Evolutionary conservation across 2,329 filamentous ascomycete species (phyloP).

Genomic region (Colletotrichum tanaceti): DNA sequence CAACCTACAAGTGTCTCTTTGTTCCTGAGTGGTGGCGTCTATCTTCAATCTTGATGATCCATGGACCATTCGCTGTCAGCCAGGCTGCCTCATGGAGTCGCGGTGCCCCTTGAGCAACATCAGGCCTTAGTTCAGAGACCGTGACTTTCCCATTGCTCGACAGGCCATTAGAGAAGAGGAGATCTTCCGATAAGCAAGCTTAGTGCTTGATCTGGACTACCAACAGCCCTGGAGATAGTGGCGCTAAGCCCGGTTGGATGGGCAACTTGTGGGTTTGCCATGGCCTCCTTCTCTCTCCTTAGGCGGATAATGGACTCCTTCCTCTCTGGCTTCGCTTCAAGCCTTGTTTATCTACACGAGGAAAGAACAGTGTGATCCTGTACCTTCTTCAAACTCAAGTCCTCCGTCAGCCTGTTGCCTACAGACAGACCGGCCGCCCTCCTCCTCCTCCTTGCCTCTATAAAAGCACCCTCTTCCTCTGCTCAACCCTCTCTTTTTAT

Average conservation of each 20-base stretch:
- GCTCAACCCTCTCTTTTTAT: background rate
- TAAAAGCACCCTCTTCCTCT: conserved; percentile 2
- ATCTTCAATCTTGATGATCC: background rate
- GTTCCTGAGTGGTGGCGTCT: no score
- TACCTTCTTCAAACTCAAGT: background rate
- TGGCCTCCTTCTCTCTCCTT: background rate
- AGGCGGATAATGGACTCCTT: background rate
- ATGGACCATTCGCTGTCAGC: background rate
- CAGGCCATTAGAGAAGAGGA: background rate
- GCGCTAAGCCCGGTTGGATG: background rate
- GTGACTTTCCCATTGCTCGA: background rate
- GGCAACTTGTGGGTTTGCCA: background rate
- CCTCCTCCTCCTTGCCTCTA: background rate
- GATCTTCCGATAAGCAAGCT: background rate
- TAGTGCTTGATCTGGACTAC: background rate
- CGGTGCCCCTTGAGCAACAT: no score
- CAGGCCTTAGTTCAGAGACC: background rate
- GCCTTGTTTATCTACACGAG: background rate
- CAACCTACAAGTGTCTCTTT: no score
- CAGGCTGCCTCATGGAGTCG: background rate
- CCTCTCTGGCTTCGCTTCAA: background rate
- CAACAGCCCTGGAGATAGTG: background rate
- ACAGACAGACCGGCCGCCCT: background rate
- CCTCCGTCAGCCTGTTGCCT: no score
- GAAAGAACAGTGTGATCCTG: no score